These are phyloP conservation scores for Fomitopsis schrenkii DNA, from an alignment of 1,284 basidiomycete genomes.

Conservation along the genomic window DNA sequence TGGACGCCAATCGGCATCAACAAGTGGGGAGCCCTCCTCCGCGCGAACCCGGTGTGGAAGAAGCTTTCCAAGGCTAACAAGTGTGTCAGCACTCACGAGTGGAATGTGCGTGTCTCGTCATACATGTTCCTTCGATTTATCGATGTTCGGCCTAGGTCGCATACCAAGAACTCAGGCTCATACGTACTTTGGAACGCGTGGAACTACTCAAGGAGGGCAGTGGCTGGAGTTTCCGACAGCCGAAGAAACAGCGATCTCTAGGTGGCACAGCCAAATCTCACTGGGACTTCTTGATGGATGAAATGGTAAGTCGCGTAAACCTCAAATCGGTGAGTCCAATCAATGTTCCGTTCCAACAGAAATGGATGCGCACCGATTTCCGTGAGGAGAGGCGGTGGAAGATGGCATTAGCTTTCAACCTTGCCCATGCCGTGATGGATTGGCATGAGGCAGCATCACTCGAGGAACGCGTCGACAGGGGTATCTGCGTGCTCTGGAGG, in stretches of 20 bases:
- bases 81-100: conserved; percentile 73
- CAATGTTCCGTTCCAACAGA: conserved; percentile 40
- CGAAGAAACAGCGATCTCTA: conserved; percentile 86
- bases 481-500: conserved; percentile 70
- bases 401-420: conserved; percentile 75
- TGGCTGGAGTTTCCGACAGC: conserved; percentile 92
- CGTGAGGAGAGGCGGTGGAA: conserved; percentile 96
- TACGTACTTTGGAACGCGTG: conserved; percentile 82
- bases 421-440: conserved; percentile 82
- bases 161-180: conserved; percentile 69
- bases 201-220: conserved; percentile 81
- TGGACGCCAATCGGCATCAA: conserved; percentile 64
- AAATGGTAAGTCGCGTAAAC: conserved; percentile 67
- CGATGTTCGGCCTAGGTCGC: conserved; percentile 50
- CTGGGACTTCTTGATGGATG: conserved; percentile 96
- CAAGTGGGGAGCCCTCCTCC: conserved; percentile 66
- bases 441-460: conserved; percentile 77
- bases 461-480: conserved; percentile 63
- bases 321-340: background rate
- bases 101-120: conserved; percentile 53
- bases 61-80: conserved; percentile 66
- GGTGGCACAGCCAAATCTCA: conserved; percentile 84
- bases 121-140: conserved; percentile 1
- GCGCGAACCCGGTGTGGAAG: conserved; percentile 70
- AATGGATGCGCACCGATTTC: conserved; percentile 97